Base-by-base conservation (phyloP, 176 grass and related monocot species). In the Ensete glaucum region DNA sequence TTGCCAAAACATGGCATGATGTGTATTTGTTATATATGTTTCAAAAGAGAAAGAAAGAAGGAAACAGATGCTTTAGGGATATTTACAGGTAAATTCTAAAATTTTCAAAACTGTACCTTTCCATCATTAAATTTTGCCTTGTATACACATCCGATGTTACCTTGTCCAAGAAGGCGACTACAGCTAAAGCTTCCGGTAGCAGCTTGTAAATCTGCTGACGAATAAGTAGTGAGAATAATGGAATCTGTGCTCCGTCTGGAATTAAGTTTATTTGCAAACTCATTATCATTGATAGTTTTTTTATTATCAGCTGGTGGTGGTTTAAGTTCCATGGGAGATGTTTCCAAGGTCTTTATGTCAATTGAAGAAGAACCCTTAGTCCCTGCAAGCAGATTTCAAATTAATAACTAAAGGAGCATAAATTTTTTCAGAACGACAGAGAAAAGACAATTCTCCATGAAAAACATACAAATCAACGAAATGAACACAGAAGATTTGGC, bases 121-220 rank as follows among this genome's bases (percentile, higher is more conserved):
- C 87, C 93, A 82, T 88, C 88, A 8, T 84, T 51, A 78, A 86
- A 88, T 86, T 97, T 97, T 82, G 93, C 90, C 83, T 88, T 97
- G 85, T 85, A 97, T 81, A 97, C 90, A 14, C 77, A 60, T 29
- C 83, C 80, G 21, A 81, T 86, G 53, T 74, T 93, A 55, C 93
- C 87, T 62, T 97, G 81, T n/a, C 93, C 90, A 85, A 97, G 72
- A 69, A 93, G 82, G 56, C 71, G 83, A 67, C 62, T 90, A 59
- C 79, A 83, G 62, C 85, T 87, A 75, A 92, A 97, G 55, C 65
- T 87, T 72, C 81, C 85, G 72, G 93, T 90, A 51, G 87, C 93
- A 76, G 88, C 82, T 79, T 78, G 83, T 53, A 97, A 79, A 75
- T 97, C 93, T 20, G 76, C 79, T 60, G 87, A 86, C 22, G 85